Percentiles rank a stretch among this genome's conserved stretches.
phyloP scores from a whole-genome alignment of 495 filamentous ascomycete genomes.

The Aspergillus cavernicola region DNA sequence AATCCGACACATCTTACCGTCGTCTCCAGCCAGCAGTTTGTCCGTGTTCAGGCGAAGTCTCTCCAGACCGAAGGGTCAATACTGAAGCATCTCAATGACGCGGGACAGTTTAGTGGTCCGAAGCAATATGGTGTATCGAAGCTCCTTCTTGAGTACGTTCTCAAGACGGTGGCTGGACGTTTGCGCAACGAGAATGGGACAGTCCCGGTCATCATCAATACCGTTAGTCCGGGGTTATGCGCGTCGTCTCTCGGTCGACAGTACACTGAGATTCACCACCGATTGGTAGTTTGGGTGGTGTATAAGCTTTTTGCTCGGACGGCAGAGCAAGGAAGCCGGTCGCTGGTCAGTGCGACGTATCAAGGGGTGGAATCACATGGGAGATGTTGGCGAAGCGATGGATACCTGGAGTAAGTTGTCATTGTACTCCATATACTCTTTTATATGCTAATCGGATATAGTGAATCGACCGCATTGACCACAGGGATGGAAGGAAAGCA shows the following conservation, averaged over 20 bases:
- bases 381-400: conserved; percentile 47
- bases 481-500: conserved; percentile 28
- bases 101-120: conserved; percentile 24
- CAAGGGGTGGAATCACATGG: conserved; percentile 49
- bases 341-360: conserved; percentile 47
- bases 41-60: conserved; percentile 32
- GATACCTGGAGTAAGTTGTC: conserved; percentile 39
- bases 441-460: conserved; percentile 14
- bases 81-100: conserved; percentile 33
- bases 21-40: conserved; percentile 43
- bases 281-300: conserved; percentile 32
- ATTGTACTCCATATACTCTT: not conserved
- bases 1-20: conserved; percentile 34
- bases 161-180: conserved; percentile 32
- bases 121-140: conserved; percentile 48
- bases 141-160: conserved; percentile 44
- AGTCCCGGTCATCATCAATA: conserved; percentile 42
- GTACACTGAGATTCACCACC: conserved; percentile 36
- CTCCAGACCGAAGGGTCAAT: conserved; percentile 30
- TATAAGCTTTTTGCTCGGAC: conserved; percentile 44
- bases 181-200: conserved; percentile 33
- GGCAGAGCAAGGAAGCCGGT: conserved; percentile 47
- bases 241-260: conserved; percentile 37
- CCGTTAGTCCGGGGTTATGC: conserved; percentile 44
- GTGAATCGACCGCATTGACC: conserved; percentile 38